Base-by-base conservation (phyloP, 2,329 filamentous ascomycete genomes). In the Alternaria atra region DNA sequence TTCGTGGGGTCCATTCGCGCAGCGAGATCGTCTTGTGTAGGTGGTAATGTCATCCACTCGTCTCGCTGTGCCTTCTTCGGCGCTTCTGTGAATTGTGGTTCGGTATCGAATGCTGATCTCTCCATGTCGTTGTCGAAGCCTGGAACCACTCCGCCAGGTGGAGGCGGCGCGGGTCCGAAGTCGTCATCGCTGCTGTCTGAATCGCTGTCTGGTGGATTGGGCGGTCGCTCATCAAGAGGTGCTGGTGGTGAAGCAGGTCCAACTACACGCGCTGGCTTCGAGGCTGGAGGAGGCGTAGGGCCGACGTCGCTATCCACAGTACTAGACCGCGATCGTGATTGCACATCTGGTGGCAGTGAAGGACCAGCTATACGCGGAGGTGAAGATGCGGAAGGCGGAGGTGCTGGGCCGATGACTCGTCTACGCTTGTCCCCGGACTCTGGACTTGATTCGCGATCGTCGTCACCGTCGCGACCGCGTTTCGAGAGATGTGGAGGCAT, bases 1-100 rank as follows among this genome's bases (percentile, higher is more conserved):
- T 94, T 94, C 5, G 93, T 94, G 1, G 94, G 92, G 79, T 97
- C 94, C 68, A 91, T 82, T 77, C 91, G 80, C 66, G 86, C 86
- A 74, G 80, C 79, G 10, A 85, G 76, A 51, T 82, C 83, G 69
- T 84, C 83, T 66, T 82, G 79, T 17, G 80, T 80, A 1, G 83
- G 83, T 6, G 83, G 82, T 69, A 84, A 76, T 47, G 79, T 84
- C 83, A 85, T 85, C 83, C 83, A 85, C 39, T 92, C 90, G 81
- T 97, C 94, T 70, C 94, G 89, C 75, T 90, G 86, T 5, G 85
- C 83, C 50, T 86, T 84, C 61, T 77, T 75, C 9, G 71, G 61
- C 8, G 71, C 68, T 29, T 76, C 71, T 2, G 60, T 56, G 44
- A 73, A 76, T 4, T 75, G 65, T 2, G 74, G 67, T 27, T 77